Evolutionary conservation across 148 eudicot genomes (phyloP), one percentile per base, ranked within the genome.

Genomic region (Polygonum aviculare): DNA sequence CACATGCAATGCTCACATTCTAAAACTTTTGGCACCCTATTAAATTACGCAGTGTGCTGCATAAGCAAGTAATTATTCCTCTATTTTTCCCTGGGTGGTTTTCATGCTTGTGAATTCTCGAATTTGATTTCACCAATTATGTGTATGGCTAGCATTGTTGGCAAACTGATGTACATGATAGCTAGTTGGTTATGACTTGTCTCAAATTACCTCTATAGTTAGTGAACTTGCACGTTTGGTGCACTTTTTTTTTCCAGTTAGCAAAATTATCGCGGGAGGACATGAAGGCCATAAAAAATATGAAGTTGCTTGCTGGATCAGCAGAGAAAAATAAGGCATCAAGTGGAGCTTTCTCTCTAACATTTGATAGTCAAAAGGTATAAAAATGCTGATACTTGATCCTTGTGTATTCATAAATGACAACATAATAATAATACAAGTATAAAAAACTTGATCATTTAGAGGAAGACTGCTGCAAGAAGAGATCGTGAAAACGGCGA

Each of bases 311-410:
- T 39, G 97, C 90, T 80, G 89, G 90, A 82, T 83, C 85, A 73
- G 54, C 89, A 69, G 77, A 85, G 19, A 41, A 40, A 35, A 82
- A 79, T 76, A 89, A 88, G 82, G 78, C 83, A 81, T 18, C 96
- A 54, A 79, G 40, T 76, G 97, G 94, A 41, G 71, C 84, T 79
- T 96, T 96, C 87, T 93, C 98, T 6, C 91, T 96, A 45, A 96
- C 88, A 73, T 96, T 96, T 84, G 98, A 96, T 79, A 88, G 89
- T 35, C 89, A 83, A 60, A 89, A 83, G 96, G 99, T 96, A 89
- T 21, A 59, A 59, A 69, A 22, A 79, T 69, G 38, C 39, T 15
- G 72, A 40, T 62, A 40, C 44, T 21, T 76, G 67, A 26, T 60
- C 67, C 36, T 26, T 10, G 35, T 33, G 19, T 14, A n/a, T 44